Conservation (phyloP, 1,284 basidiomycete species). For the Boletus semigastroideus region DNA sequence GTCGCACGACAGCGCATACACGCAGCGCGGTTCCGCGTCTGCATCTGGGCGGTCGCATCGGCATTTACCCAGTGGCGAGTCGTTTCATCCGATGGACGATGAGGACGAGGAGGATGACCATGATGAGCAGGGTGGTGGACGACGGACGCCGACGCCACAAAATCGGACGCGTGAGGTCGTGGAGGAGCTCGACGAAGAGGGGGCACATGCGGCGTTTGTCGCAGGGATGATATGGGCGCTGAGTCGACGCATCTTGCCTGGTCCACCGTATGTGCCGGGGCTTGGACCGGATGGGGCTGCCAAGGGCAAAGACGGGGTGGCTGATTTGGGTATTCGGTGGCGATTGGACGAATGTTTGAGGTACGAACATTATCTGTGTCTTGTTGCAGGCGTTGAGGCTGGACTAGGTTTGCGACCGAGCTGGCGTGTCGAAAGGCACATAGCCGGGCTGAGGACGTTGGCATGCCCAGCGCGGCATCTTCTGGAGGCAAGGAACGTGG, state of each 20-base stretch:
- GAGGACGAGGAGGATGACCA: constrained; percentile 20
- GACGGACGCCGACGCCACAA: constrained; percentile 22
- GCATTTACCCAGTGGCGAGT: constrained; percentile 25
- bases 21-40: background rate
- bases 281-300: constrained; percentile 30
- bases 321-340: constrained; percentile 57
- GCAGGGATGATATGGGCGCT: constrained; percentile 79
- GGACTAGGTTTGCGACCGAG: constrained; percentile 69
- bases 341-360: constrained; percentile 73
- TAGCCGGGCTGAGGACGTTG: constrained; percentile 1
- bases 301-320: constrained; percentile 48
- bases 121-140: constrained; percentile 7
- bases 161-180: constrained; percentile 26
- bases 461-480: constrained; percentile 7
- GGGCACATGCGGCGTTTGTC: constrained; percentile 76
- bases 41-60: constrained; percentile 22
- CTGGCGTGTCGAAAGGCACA: constrained; percentile 66
- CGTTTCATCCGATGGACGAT: constrained; percentile 35
- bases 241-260: constrained; percentile 64
- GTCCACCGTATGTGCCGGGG: constrained; percentile 66
- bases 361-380: constrained; percentile 33
- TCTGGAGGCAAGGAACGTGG: constrained; percentile 24
- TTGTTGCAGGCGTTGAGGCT: background rate
- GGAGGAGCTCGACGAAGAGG: constrained; percentile 61
- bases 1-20: constrained; percentile 21